Evolutionary conservation across 257 asterid genomes (phyloP), one percentile per base, ranked within the genome.

Genomic region (Forsythia viridissima): DNA sequence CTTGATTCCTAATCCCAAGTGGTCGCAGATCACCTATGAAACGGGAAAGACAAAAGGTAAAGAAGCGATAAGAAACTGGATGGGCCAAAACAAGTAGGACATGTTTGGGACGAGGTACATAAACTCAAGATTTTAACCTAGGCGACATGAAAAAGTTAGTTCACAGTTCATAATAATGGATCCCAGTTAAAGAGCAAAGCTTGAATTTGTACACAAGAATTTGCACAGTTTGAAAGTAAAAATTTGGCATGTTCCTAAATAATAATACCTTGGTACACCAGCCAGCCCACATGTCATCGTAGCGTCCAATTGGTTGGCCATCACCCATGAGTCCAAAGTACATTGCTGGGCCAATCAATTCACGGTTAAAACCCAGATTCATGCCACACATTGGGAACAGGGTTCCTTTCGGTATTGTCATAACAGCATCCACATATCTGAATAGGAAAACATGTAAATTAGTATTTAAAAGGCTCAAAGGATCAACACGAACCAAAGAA

Each of bases 261-360:
- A 67, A 12, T 16, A 36, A 9, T 75, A 86, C 90, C 90, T 86
- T 86, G 41, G 71, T 77, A 83, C 90, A 86, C 89, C 87, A 84
- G 40, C 89, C 89, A 57, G 89, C 89, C 89, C 89, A 82, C 90
- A 86, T 84, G 80, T 86, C 90, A 12, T 84, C 90, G 4, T 84
- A 86, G 63, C 90, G 86, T 21, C 90, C 90, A 1, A 86, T 86
- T 16, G 88, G 90, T 77, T 86, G 90, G 51, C 88, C 90, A 30
- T 86, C 90, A 2, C 90, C 90, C 90, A 86, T 86, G 65, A 86
- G 82, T 66, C 90, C 90, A 48, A 84, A 86, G 81, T 86, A 86
- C 90, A 86, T 86, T 6, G 90, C 90, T 0, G 90, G 87, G 24
- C 90, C 90, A 3, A 86, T 86, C 73, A 86, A 71, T 11, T 86